Percentiles rank a stretch among this genome's conserved stretches.
Evolutionary conservation across 2,329 filamentous ascomycete genomes (phyloP).

Genomic region (Fusarium oxysporum): DNA sequence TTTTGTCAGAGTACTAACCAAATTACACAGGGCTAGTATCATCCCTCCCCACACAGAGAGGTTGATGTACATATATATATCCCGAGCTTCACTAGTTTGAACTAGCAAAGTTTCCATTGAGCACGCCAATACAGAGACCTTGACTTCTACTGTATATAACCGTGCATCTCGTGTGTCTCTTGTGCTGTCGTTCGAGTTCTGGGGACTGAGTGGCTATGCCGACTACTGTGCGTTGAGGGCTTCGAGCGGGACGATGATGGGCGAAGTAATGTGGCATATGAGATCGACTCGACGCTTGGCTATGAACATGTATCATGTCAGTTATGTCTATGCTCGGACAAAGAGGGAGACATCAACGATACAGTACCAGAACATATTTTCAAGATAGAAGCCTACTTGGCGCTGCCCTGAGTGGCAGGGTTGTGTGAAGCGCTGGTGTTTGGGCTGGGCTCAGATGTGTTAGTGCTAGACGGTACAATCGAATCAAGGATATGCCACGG

Average conservation of each 20-base stretch:
- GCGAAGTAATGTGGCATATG: accelerated
- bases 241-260: accelerated
- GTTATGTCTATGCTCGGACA: accelerated
- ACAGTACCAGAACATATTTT: no score
- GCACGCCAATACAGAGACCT: accelerated
- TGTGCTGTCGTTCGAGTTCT: not conserved
- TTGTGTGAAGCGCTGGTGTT: not conserved
- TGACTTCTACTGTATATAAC: not conserved
- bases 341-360: accelerated
- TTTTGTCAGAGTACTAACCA: conserved; percentile 20
- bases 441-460: not conserved
- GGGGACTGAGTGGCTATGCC: not conserved
- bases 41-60: not conserved
- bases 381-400: not conserved
- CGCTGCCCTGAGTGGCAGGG: conserved; percentile 5
- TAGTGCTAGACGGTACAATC: not conserved
- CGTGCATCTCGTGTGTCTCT: no score
- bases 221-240: no score
- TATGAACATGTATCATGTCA: no score
- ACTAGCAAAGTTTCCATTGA: accelerated
- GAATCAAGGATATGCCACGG: conserved; percentile 9
- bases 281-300: accelerated
- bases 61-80: not conserved
- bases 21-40: not conserved
- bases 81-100: not conserved